Evolutionary conservation across 192 early-diverging fungal genomes (phyloP).

Genomic region (Linnemannia elongata): DNA sequence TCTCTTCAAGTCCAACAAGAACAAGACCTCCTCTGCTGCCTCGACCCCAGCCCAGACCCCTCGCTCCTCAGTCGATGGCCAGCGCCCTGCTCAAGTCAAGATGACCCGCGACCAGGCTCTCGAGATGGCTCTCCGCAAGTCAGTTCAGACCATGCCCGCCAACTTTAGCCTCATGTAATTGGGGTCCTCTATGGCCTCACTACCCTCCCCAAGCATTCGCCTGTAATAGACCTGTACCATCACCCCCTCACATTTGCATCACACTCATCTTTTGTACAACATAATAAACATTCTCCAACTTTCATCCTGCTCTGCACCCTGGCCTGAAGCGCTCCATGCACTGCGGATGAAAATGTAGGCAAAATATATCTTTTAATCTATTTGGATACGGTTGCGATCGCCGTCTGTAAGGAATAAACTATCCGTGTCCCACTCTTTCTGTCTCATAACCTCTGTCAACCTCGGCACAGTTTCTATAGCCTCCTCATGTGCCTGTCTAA

Average conservation of each 20-base stretch:
- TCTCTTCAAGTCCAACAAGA: conserved; percentile 13
- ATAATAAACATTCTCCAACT: too few relatives aligned
- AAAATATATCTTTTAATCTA: conserved; percentile 9
- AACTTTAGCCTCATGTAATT: neutral
- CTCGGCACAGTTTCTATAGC: conserved; percentile 55
- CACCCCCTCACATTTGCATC: too few relatives aligned
- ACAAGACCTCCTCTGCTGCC: conserved; percentile 11
- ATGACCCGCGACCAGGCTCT: neutral
- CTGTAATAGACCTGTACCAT: too few relatives aligned
- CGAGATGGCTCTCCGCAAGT: neutral
- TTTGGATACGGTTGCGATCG: conserved; percentile 42
- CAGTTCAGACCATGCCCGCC: neutral
- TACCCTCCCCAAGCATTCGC: too few relatives aligned
- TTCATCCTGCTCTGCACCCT: too few relatives aligned
- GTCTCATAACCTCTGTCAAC: conserved; percentile 53
- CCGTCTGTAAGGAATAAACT: conserved; percentile 59
- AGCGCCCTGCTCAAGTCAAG: neutral
- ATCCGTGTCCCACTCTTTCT: conserved; percentile 67
- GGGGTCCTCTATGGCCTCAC: too few relatives aligned
- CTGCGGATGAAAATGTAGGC: too few relatives aligned
- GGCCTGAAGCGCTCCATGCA: too few relatives aligned
- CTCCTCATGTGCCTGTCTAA: conserved; percentile 46
- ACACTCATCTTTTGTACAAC: too few relatives aligned
- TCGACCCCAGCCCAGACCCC: conserved; percentile 14
- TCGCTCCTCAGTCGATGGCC: neutral